Base-by-base conservation (phyloP, 2,329 filamentous ascomycete genomes). In the Clonostachys sp. region DNA sequence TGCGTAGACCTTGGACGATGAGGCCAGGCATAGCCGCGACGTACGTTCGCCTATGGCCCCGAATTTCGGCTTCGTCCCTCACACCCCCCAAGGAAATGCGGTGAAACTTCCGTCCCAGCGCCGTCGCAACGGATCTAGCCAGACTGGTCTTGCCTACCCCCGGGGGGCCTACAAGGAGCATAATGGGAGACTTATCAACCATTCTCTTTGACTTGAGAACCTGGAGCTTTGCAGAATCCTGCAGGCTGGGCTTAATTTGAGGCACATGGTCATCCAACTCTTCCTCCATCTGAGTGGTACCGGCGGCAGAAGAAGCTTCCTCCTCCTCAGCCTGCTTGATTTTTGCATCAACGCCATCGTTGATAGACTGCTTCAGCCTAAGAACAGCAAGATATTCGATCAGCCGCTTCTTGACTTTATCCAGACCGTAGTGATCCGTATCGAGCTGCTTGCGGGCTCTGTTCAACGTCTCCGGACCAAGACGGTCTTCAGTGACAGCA, bases 21-120 rank as follows among this genome's bases (percentile, higher is more conserved):
- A 97, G 75, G 46, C 94, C 94, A 10, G 94, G 94, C 92, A 99
- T 96, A n/a, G 94, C 94, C 18, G 94, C 94, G 49, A 99, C 94
- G 61, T 99, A 99, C 1, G 94, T 99, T 56, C 94, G 80, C 48
- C 94, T 81, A 67, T 99, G 94, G 10, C 94, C 94, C 50, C 94
- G 83, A 50, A 99, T 97, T 70, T 99, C 94, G 14, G 94, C 94
- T 66, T 99, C 94, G 59, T 99, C 94, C 47, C 94, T 80, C 4
- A 99, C 92, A 56, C 94, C 94, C 51, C 94, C 94, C 5, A 99
- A 83, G 5, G 94, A 97, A 57, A 99, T 96, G 42, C 94, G 84
- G 66, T 99, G 92, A 66, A 99, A 99, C 65, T 96, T 95, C 53
- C 94, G 84, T 14, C 92, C 92, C 12, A 99, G 77, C 2, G 94